Base-by-base conservation (phyloP, 345 rosid genomes). In the Brassica juncea region DNA sequence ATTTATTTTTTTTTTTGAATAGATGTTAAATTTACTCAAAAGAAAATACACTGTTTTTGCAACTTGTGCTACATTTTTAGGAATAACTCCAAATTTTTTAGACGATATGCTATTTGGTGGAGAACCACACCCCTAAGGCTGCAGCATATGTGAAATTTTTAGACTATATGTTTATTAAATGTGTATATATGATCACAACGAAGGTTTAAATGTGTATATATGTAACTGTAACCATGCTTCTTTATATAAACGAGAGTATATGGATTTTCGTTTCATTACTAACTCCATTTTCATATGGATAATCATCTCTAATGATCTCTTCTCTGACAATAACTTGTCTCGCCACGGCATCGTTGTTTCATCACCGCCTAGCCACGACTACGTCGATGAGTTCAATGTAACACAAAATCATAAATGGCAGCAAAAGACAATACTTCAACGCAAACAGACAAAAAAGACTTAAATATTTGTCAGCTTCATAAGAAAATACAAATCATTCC, bases 331-430 rank as follows among this genome's bases (percentile, higher is more conserved):
- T 16, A 1, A 2, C 27, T 16, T 35, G 69, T 65, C 69, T 65
- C n/a, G 7, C 4, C 14, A 65, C 25, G 7, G 34, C 34, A 64
- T 47, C 31, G 6, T 49, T 49, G 47, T 63, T 30, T 30, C 21
- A 62, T 47, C 55, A 1, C 55, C 12, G 11, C 11, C 0, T 32
- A 62, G 16, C 23, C 25, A 65, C 65, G 23, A 65, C 69, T 35
- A 9, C 49, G 10, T 72, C 67, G 78, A 66, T 75, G 42, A 66
- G 78, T 54, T 75, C 72, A 35, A 55, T 57, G 79, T 75, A 25
- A 66, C 42, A 2, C 23, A 58, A 57, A 9, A 75, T 11, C 31
- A 57, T 37, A 67, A 75, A 37, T 58, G 23, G 4, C 21, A 75
- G 10, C 49, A 34, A 35, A 67, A 27, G 71, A 52, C 71, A 32